Evolutionary conservation across 176 grass and related monocot genomes (phyloP).

Genomic region (Tuctoria greenei): DNA sequence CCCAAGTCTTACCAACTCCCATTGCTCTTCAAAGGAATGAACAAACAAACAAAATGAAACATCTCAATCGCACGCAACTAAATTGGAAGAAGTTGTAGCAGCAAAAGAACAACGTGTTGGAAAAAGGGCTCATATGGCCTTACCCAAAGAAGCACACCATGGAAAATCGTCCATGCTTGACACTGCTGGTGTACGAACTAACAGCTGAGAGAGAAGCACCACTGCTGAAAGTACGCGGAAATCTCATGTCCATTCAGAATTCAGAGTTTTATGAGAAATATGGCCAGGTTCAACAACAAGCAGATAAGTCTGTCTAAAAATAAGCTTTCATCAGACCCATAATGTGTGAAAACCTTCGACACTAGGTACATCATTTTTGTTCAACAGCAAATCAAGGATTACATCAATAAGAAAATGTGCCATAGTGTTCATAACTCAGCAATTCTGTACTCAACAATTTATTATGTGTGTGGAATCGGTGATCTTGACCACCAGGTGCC

Average conservation of each 20-base stretch:
- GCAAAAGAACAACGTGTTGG: no score
- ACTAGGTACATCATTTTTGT: no score
- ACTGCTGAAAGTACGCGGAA: neutral
- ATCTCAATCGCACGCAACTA: no score
- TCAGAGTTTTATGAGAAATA: no score
- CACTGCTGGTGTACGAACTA: neutral
- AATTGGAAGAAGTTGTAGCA: no score
- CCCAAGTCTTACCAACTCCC: no score
- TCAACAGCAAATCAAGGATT: conserved; percentile 4
- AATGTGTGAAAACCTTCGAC: no score
- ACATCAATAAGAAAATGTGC: neutral
- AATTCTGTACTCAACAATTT: conserved; percentile 8
- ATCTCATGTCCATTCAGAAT: neutral
- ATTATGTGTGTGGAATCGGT: conserved; percentile 12
- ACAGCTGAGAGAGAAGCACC: neutral
- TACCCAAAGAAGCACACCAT: neutral
- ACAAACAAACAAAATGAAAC: no score
- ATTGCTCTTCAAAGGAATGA: no score
- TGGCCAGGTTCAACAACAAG: no score
- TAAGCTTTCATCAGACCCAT: no score
- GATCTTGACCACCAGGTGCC: conserved; percentile 14
- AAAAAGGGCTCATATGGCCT: neutral
- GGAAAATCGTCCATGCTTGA: neutral
- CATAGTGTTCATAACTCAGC: neutral
- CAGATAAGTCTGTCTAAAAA: no score